These are phyloP conservation scores for Thelephora terrestris DNA, from an alignment of 1,284 basidiomycete species.

Conservation along the genomic window DNA sequence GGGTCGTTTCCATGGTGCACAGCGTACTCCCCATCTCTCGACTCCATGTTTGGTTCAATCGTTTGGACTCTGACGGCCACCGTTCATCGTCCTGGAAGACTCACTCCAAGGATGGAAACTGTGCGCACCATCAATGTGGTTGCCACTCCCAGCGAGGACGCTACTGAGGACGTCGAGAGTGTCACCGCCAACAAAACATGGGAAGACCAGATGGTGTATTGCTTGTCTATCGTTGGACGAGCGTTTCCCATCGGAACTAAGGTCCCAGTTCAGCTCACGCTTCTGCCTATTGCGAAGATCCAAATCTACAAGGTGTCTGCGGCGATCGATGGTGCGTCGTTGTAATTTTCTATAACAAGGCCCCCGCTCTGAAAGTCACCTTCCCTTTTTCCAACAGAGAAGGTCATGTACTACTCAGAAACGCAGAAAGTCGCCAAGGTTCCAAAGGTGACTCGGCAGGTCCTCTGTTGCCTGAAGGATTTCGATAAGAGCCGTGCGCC, in stretches of 20 bases:
- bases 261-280: conserved; percentile 73
- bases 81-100: conserved; percentile 77
- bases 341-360: background rate
- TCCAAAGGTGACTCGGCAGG: conserved; percentile 59
- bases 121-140: conserved; percentile 72
- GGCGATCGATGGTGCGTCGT: conserved; percentile 67
- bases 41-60: conserved; percentile 73
- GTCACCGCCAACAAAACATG: conserved; percentile 87
- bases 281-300: conserved; percentile 81
- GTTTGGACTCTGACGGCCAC: conserved; percentile 75
- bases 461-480: conserved; percentile 61
- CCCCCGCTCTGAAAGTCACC: background rate
- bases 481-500: conserved; percentile 34
- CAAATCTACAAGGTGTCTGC: conserved; percentile 74
- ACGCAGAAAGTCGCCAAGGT: conserved; percentile 64
- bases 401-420: conserved; percentile 69
- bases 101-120: conserved; percentile 67
- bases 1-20: too few species aligned
- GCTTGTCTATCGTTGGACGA: conserved; percentile 73
- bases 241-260: conserved; percentile 77
- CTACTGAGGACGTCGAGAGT: conserved; percentile 71
- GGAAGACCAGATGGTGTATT: conserved; percentile 85
- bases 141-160: conserved; percentile 69
- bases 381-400: conserved; percentile 37
- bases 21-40: conserved; percentile 77